These are phyloP conservation scores for Plantago major DNA, from an alignment of 257 asterid genomes.

Conservation along the genomic window DNA sequence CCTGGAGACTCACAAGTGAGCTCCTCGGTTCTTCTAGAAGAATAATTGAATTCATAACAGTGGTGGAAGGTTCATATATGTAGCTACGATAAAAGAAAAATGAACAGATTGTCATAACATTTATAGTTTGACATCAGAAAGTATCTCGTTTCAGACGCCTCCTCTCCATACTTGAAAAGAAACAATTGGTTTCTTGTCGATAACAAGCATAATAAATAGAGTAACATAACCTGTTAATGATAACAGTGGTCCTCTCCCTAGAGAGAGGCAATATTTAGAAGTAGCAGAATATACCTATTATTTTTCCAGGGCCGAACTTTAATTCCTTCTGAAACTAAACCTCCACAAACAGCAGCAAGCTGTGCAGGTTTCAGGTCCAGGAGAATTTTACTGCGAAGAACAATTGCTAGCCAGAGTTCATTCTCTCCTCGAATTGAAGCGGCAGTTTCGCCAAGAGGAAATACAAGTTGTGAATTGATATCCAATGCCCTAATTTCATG, in stretches of 20 bases:
- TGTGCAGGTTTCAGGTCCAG: constrained; percentile 87
- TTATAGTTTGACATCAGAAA: constrained; percentile 2
- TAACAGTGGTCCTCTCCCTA: too few species aligned
- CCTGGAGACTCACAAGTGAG: constrained; percentile 78
- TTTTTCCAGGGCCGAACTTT: constrained; percentile 89
- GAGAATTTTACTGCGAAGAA: constrained; percentile 78
- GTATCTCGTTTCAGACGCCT: constrained; percentile 3
- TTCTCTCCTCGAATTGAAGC: constrained; percentile 98
- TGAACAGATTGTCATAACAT: neutral
- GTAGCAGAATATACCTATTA: constrained; percentile 46
- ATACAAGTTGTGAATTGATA: constrained; percentile 69
- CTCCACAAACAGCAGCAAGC: constrained; percentile 92
- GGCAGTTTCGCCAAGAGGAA: constrained; percentile 98
- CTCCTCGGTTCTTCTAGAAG: constrained; percentile 69
- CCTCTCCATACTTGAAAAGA: neutral
- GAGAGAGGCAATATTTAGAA: too few species aligned
- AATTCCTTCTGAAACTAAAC: constrained; percentile 92
- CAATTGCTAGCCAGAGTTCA: constrained; percentile 95
- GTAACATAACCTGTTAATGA: too few species aligned
- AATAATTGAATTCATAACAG: constrained; percentile 53
- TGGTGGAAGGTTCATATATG: constrained; percentile 80
- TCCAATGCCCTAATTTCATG: constrained; percentile 96
- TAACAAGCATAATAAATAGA: too few species aligned
- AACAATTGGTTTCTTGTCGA: neutral
- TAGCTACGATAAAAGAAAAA: constrained; percentile 46